Evolutionary conservation across 2,329 filamentous ascomycete species (phyloP).

Genomic region (Trichoderma harzianum): DNA sequence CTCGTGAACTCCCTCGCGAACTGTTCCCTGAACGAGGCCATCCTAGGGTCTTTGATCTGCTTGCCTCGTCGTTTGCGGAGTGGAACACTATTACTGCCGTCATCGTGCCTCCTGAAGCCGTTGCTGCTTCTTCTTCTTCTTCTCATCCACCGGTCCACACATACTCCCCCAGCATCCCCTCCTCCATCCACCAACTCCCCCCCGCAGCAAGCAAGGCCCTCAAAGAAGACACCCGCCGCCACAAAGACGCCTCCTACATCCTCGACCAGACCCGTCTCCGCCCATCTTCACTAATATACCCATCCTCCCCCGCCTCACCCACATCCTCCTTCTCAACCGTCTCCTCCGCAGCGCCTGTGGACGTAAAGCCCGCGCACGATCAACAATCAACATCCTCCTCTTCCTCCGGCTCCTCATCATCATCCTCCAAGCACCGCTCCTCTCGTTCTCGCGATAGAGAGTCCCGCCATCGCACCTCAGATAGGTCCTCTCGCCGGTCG

Average conservation of each 20-base stretch:
- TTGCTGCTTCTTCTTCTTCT: neutral
- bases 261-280: neutral
- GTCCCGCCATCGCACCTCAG: neutral
- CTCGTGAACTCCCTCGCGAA: slow-evolving; percentile 67
- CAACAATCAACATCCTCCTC: neutral
- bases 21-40: slow-evolving; percentile 64
- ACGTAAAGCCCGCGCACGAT: neutral
- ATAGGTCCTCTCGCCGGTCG: neutral
- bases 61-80: slow-evolving; percentile 31
- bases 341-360: neutral
- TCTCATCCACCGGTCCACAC: neutral
- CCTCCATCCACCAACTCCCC: neutral
- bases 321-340: neutral
- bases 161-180: neutral
- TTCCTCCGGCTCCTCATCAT: neutral
- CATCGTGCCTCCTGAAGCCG: neutral
- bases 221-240: slow-evolving; percentile 11
- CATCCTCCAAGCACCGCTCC: neutral
- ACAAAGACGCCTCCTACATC: slow-evolving; percentile 12
- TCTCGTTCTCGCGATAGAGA: slow-evolving; percentile 1
- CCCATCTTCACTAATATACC: neutral
- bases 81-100: slow-evolving; percentile 2
- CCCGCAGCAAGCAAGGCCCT: slow-evolving; percentile 7
- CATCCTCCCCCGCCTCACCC: neutral
- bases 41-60: slow-evolving; percentile 52